A percentile compares a stretch with the other conserved stretches of the same genome.
These are phyloP conservation scores for Cetraspora pellucida DNA, from an alignment of 192 early-diverging fungal genomes.

Conservation along the genomic window DNA sequence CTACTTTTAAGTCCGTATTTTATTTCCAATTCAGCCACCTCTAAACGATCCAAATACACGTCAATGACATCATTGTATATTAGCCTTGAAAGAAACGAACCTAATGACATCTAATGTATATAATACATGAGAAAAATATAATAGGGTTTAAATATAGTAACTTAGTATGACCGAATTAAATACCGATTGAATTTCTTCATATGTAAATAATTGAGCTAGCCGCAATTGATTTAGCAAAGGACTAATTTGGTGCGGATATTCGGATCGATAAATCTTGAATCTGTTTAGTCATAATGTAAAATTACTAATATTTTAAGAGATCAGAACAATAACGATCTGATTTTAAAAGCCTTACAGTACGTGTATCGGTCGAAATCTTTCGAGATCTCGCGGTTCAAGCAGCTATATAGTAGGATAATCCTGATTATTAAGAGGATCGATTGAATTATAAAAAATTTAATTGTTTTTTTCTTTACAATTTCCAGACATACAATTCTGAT, in stretches of 20 bases:
- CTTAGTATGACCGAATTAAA: neutral
- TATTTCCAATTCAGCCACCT: neutral
- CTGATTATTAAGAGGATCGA: neutral
- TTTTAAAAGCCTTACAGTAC: neutral
- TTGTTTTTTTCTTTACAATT: neutral
- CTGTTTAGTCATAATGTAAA: too few relatives aligned
- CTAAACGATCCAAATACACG: neutral
- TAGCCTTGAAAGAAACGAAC: neutral
- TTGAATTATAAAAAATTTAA: neutral
- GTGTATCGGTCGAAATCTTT: neutral
- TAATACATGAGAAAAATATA: neutral
- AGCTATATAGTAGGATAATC: neutral
- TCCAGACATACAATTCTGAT: neutral
- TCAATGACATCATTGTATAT: conserved; percentile 9
- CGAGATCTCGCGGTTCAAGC: neutral
- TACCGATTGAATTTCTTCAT: conserved; percentile 15
- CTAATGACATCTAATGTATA: neutral
- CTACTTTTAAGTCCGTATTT: neutral
- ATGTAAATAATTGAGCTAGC: neutral
- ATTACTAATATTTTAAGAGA: too few relatives aligned
- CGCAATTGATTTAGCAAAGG: too few relatives aligned
- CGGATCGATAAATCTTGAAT: too few relatives aligned
- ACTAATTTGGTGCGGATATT: too few relatives aligned
- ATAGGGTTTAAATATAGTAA: neutral
- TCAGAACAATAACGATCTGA: too few relatives aligned